These are phyloP conservation scores for Ogataea saltuana DNA, from an alignment of 805 yeast species.

Conservation along the genomic window DNA sequence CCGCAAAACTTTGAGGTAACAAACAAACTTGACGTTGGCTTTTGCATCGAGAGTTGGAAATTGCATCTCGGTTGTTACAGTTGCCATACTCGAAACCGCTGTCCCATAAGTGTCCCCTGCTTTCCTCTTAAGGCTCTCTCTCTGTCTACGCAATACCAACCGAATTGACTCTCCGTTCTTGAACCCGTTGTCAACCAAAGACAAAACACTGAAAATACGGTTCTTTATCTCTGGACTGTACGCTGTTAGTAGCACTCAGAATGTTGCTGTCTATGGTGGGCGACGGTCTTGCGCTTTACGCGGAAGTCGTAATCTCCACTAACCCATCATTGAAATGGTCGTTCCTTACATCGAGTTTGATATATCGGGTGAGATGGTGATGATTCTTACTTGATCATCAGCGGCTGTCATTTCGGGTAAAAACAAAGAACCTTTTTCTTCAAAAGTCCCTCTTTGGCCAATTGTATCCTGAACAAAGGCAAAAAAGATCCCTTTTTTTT, in stretches of 20 bases:
- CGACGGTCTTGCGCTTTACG: too few species aligned
- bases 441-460: not conserved
- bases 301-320: too few species aligned
- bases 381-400: conserved; percentile 9
- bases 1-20: conserved; percentile 26
- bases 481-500: not conserved
- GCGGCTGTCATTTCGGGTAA: not conserved
- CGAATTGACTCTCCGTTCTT: conserved; percentile 27
- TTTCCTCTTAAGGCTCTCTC: conserved; percentile 10
- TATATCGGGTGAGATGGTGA: conserved; percentile 19
- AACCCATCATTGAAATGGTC: not conserved
- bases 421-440: too few species aligned
- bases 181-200: conserved; percentile 31
- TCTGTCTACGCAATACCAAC: conserved; percentile 18
- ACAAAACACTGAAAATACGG: conserved; percentile 16
- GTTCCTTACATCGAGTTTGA: conserved; percentile 16
- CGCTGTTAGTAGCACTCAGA: not conserved
- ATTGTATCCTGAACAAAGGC: not conserved
- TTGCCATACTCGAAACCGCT: conserved; percentile 2
- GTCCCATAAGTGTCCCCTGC: conserved; percentile 1
- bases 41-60: conserved; percentile 25
- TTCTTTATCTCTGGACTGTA: conserved; percentile 16
- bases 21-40: conserved; percentile 23
- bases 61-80: conserved; percentile 13
- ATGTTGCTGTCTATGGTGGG: too few species aligned